Evolutionary conservation across 805 yeast species (phyloP).

Genomic region (Wickerhamiella spandovensis): DNA sequence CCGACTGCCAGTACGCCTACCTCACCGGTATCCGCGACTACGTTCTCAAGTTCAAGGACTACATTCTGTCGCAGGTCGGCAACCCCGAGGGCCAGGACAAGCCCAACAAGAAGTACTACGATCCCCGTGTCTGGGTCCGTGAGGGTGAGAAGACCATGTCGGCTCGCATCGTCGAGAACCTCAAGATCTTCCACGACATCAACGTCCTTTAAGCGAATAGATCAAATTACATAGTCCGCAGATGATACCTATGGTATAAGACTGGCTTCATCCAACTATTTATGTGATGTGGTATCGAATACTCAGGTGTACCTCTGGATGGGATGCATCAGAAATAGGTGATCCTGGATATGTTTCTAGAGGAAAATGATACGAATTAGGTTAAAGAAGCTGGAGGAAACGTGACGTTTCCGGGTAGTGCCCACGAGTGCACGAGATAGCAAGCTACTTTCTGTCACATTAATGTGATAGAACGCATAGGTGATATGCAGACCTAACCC

Average conservation of each 20-base stretch:
- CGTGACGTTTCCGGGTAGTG: too few relatives aligned
- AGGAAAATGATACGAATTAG: too few relatives aligned
- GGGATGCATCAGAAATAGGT: too few relatives aligned
- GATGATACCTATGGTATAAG: too few relatives aligned
- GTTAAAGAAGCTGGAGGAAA: too few relatives aligned
- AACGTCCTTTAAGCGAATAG: slow-evolving; percentile 17
- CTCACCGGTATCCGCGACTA: slow-evolving; percentile 94
- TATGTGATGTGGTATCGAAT: too few relatives aligned
- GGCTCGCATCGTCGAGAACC: slow-evolving; percentile 70
- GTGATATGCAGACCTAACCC: too few relatives aligned
- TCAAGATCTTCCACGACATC: slow-evolving; percentile 57
- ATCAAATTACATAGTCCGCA: not conserved
- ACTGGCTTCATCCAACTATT: not conserved
- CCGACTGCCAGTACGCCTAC: slow-evolving; percentile 98
- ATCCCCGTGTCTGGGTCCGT: slow-evolving; percentile 99
- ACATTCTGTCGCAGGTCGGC: slow-evolving; percentile 79
- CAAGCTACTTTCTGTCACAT: too few relatives aligned
- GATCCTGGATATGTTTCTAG: too few relatives aligned
- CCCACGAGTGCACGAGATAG: too few relatives aligned
- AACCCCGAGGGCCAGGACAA: slow-evolving; percentile 99
- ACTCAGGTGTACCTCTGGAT: too few relatives aligned
- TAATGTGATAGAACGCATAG: too few relatives aligned
- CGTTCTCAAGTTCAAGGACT: slow-evolving; percentile 91
- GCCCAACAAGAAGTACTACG: slow-evolving; percentile 99
- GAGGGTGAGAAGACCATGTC: slow-evolving; percentile 99